Percentiles rank a stretch among this genome's conserved stretches.
phyloP scores from a whole-genome alignment of 2,329 filamentous ascomycete genomes.

The Hymenoscyphus fructigenus region DNA sequence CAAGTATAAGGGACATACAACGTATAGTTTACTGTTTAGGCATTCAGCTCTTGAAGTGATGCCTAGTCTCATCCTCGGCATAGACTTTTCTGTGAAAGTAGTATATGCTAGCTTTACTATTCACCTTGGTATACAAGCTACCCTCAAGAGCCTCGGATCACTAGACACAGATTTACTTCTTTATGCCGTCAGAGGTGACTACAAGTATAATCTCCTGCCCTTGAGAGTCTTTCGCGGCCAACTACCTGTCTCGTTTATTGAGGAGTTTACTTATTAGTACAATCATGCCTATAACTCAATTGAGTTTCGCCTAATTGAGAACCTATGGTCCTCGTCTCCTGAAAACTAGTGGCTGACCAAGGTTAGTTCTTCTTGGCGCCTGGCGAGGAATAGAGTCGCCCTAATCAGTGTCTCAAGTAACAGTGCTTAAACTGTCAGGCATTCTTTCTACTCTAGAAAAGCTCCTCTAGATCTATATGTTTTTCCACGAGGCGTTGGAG shows the following conservation, averaged over 20 bases:
- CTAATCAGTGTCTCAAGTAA: slow-evolving; percentile 40
- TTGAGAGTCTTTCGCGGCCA: slow-evolving; percentile 13
- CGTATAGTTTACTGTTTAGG: slow-evolving; percentile 24
- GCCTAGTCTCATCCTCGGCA: slow-evolving; percentile 10
- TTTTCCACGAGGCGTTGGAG: slow-evolving; percentile 20
- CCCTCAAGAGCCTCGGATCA: background rate
- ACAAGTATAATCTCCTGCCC: slow-evolving; percentile 16
- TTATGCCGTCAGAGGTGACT: slow-evolving; percentile 3
- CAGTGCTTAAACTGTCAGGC: slow-evolving; percentile 37
- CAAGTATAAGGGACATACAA: slow-evolving; percentile 40
- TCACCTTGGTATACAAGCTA: slow-evolving; percentile 12
- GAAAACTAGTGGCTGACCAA: slow-evolving; percentile 32
- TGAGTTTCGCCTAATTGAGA: slow-evolving; percentile 26
- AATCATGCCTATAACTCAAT: slow-evolving; percentile 8
- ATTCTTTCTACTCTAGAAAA: slow-evolving; percentile 42
- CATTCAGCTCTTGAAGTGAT: slow-evolving; percentile 14
- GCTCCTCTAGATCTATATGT: slow-evolving; percentile 38
- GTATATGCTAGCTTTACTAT: slow-evolving; percentile 13
- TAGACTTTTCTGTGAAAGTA: slow-evolving; percentile 19
- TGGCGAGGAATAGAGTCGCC: slow-evolving; percentile 24
- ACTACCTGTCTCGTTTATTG: slow-evolving; percentile 15
- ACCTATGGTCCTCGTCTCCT: slow-evolving; percentile 33
- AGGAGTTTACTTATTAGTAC: slow-evolving; percentile 23
- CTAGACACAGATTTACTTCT: slow-evolving; percentile 7
- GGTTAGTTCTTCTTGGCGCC: background rate